Evolutionary conservation across 306 rosid genomes (phyloP).

Genomic region (Leucaena leucocephala): DNA sequence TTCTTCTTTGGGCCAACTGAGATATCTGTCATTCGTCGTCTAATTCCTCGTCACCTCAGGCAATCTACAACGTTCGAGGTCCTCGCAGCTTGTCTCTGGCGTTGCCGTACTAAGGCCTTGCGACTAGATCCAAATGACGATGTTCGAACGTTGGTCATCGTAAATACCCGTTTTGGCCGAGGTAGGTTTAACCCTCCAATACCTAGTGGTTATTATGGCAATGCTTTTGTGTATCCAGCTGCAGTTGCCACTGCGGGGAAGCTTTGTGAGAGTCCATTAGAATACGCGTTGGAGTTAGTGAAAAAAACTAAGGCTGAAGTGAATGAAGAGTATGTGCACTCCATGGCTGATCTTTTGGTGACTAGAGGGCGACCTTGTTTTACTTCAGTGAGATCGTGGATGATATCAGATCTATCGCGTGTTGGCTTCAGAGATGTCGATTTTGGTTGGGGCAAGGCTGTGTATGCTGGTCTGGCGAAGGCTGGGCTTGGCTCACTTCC

Average conservation of each 20-base stretch:
- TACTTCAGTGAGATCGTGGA: neutral
- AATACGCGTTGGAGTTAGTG: conserved; percentile 24
- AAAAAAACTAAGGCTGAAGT: conserved; percentile 35
- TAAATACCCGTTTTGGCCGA: too few relatives aligned
- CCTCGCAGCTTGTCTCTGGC: too few relatives aligned
- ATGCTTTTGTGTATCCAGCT: conserved; percentile 4
- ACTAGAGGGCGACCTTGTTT: conserved; percentile 27
- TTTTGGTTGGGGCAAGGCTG: conserved; percentile 63
- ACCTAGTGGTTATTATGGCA: too few relatives aligned
- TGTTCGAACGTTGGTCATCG: too few relatives aligned
- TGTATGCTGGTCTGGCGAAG: conserved; percentile 37
- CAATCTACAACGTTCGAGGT: neutral
- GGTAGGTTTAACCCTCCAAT: too few relatives aligned
- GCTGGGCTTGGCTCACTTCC: conserved; percentile 1
- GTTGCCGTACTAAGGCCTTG: too few relatives aligned
- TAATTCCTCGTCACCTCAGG: conserved; percentile 3
- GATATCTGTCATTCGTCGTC: conserved; percentile 10
- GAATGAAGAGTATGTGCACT: conserved; percentile 48
- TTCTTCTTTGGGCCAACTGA: conserved; percentile 35
- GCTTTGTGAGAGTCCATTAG: conserved; percentile 18
- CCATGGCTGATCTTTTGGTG: conserved; percentile 47
- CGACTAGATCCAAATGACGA: too few relatives aligned
- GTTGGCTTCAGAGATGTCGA: conserved; percentile 10
- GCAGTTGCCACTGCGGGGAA: conserved; percentile 14
- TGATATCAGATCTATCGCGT: conserved; percentile 40